Evolutionary conservation across 257 asterid species (phyloP), one percentile per base, ranked within the genome.

Genomic region (Buddleja alternifolia): DNA sequence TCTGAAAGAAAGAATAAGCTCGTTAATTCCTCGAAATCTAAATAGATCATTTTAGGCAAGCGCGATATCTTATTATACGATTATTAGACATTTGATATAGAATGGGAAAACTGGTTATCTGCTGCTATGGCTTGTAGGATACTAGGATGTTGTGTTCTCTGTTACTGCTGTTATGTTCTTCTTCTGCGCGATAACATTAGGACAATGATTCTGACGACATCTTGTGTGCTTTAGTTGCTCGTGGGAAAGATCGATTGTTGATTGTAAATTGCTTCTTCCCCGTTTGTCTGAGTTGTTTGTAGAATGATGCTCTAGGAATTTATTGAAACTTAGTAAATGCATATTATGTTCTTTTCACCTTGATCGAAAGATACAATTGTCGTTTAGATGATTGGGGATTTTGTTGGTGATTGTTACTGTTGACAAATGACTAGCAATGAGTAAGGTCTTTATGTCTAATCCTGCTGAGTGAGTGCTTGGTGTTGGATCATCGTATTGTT

Each of bases 401-500:
- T 42, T n/a, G 69, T 63, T 63, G 56, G 56, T 4, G 10, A 32
- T 21, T 10, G 40, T 60, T 17, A 1, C 9, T 17, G 10, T 19
- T 60, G 21, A 37, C 16, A 11, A 7, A 36, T 60, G 14, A 4
- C 0, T 37, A 3, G n/a, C n/a, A n/a, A n/a, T n/a, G n/a, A n/a
- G n/a, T n/a, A n/a, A n/a, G n/a, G n/a, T n/a, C n/a, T 48, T 10
- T 8, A 1, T 7, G 16, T 34, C 2, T 5, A 15, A 32, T 44
- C 59, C 17, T 7, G 7, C 50, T 23, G 14, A 37, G 45, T 10
- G 8, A 39, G 0, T 46, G 6, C 10, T 6, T 20, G 23, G 3
- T 64, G 64, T 67, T 42, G 52, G 50, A 19, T 32, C 56, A 67
- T 67, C 73, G 55, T 55, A 21, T 53, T 40, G 65, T 42, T 44